Percentiles rank a stretch among this genome's conserved stretches.
These are phyloP conservation scores for Macrophomina pseudophaseolina DNA, from an alignment of 2,329 filamentous ascomycete genomes.

Conservation along the genomic window DNA sequence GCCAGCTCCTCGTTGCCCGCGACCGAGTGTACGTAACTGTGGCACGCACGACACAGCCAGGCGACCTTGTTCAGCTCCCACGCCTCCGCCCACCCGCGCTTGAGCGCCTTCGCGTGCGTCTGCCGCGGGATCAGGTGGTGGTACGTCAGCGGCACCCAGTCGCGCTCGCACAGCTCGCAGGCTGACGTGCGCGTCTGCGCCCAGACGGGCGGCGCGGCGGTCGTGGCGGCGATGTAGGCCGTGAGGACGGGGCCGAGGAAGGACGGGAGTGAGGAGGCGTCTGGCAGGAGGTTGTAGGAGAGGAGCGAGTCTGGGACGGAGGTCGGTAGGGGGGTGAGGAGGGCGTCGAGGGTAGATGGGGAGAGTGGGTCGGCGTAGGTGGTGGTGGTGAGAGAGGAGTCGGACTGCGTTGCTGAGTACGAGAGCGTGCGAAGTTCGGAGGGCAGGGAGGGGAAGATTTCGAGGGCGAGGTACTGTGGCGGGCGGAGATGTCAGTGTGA, in stretches of 20 bases:
- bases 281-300: slow-evolving; percentile 67
- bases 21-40: slow-evolving; percentile 79
- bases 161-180: slow-evolving; percentile 78
- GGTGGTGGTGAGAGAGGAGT: slow-evolving; percentile 55
- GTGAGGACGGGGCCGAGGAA: slow-evolving; percentile 69
- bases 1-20: slow-evolving; percentile 79
- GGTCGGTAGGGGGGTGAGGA: slow-evolving; percentile 63
- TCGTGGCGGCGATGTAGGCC: slow-evolving; percentile 64
- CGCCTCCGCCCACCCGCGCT: slow-evolving; percentile 77
- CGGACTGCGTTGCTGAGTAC: slow-evolving; percentile 61
- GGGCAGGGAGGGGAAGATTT: slow-evolving; percentile 72
- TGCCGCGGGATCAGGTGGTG: slow-evolving; percentile 84
- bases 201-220: slow-evolving; percentile 68
- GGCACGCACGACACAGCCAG: slow-evolving; percentile 84
- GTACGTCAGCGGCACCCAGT: slow-evolving; percentile 78
- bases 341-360: slow-evolving; percentile 52
- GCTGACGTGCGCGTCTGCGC: slow-evolving; percentile 58
- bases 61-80: slow-evolving; percentile 80
- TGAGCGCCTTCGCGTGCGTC: slow-evolving; percentile 76
- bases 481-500: not conserved
- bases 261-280: slow-evolving; percentile 46
- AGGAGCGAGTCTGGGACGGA: slow-evolving; percentile 69
- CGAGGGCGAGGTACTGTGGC: slow-evolving; percentile 69
- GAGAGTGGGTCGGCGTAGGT: slow-evolving; percentile 65
- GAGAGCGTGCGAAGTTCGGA: slow-evolving; percentile 64